phyloP scores from a whole-genome alignment of 805 yeast species.

The Wickerhamomyces ciferrii region DNA sequence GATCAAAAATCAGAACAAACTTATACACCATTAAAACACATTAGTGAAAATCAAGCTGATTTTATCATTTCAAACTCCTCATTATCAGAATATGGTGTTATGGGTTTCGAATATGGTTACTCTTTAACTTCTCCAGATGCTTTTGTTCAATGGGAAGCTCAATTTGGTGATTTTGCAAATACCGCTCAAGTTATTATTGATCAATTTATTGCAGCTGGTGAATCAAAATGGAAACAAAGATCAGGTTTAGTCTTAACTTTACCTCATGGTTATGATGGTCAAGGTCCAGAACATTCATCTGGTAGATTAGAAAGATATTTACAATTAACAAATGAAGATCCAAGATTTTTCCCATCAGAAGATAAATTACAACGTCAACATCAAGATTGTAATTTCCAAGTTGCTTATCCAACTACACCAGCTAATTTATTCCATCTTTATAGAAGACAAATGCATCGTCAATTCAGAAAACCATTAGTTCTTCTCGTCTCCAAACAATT shows the following conservation, averaged over 20 bases:
- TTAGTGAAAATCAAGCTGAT: slow-evolving; percentile 77
- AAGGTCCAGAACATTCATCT: slow-evolving; percentile 99
- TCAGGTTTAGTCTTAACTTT: slow-evolving; percentile 91
- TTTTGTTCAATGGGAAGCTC: slow-evolving; percentile 98
- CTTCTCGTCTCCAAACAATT: slow-evolving; percentile 89
- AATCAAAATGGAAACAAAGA: slow-evolving; percentile 98
- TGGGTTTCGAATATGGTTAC: slow-evolving; percentile 99
- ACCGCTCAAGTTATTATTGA: slow-evolving; percentile 97
- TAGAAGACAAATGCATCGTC: slow-evolving; percentile 99
- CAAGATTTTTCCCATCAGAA: slow-evolving; percentile 85
- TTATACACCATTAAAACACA: slow-evolving; percentile 79
- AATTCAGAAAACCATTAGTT: slow-evolving; percentile 89
- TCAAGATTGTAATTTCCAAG: slow-evolving; percentile 97
- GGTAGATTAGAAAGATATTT: slow-evolving; percentile 96
- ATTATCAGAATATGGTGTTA: slow-evolving; percentile 96
- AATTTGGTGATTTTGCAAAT: slow-evolving; percentile 99
- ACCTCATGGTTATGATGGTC: slow-evolving; percentile 99
- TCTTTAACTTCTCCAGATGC: slow-evolving; percentile 97
- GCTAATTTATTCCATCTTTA: slow-evolving; percentile 92
- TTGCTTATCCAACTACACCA: slow-evolving; percentile 98
- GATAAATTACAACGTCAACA: slow-evolving; percentile 94
- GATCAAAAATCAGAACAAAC: slow-evolving; percentile 86
- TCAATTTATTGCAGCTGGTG: slow-evolving; percentile 96
- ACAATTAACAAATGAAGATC: slow-evolving; percentile 94
- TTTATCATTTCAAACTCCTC: slow-evolving; percentile 92